A percentile compares a stretch with the other conserved stretches of the same genome.
These are phyloP conservation scores for Coprinellus micaceus DNA, from an alignment of 768 basidiomycete genomes.

Conservation along the genomic window DNA sequence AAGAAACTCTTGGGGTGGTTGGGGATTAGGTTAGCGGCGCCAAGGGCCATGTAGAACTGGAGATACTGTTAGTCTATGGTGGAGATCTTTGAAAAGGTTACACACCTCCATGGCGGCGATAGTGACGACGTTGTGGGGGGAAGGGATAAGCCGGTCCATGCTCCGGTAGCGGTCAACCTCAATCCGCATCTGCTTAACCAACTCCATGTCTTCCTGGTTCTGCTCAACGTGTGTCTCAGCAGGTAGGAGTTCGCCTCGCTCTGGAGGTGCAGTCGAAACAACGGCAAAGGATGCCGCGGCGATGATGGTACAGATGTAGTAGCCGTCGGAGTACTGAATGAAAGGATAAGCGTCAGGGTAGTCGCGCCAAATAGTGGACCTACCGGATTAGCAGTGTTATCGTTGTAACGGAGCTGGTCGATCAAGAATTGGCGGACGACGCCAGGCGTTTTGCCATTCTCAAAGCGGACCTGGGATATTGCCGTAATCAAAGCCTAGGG, in stretches of 20 bases:
- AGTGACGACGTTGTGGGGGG: slow-evolving; percentile 90
- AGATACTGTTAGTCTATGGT: background rate
- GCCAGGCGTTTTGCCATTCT: slow-evolving; percentile 80
- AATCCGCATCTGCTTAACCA: slow-evolving; percentile 69
- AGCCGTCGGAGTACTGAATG: slow-evolving; percentile 80
- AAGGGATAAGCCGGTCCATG: slow-evolving; percentile 94
- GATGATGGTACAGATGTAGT: slow-evolving; percentile 85
- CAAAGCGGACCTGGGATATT: slow-evolving; percentile 82
- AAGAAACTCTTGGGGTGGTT: slow-evolving; percentile 78
- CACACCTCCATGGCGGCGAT: slow-evolving; percentile 85
- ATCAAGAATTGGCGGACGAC: slow-evolving; percentile 86
- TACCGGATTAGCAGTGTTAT: slow-evolving; percentile 88
- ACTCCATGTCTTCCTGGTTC: slow-evolving; percentile 61
- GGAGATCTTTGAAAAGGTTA: no score
- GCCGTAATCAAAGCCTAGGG: slow-evolving; percentile 72
- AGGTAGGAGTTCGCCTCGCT: slow-evolving; percentile 73
- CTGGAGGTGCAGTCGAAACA: slow-evolving; percentile 72
- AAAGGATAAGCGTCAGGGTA: background rate
- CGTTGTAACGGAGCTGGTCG: slow-evolving; percentile 92
- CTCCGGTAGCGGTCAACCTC: slow-evolving; percentile 90
- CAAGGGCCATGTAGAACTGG: slow-evolving; percentile 79
- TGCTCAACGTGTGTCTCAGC: slow-evolving; percentile 65
- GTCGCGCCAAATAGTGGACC: slow-evolving; percentile 23
- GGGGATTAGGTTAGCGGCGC: slow-evolving; percentile 72
- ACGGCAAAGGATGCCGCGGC: slow-evolving; percentile 77